phyloP scores from a whole-genome alignment of 805 yeast genomes.

The Citeromyces nyonsensis region DNA sequence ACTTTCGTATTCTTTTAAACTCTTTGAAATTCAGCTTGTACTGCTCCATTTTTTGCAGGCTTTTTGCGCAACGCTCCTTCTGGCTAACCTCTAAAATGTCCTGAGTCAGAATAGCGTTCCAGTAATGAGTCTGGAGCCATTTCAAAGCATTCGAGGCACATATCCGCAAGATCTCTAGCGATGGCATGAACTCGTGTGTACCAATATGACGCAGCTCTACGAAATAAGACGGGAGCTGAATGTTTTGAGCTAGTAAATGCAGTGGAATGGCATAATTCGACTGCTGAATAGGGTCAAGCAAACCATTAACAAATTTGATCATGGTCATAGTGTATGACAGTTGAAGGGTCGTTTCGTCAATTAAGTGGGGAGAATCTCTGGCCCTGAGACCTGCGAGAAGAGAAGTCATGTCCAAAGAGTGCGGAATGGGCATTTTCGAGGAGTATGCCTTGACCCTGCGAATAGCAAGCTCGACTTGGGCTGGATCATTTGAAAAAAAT shows the following conservation, averaged over 20 bases:
- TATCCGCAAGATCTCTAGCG: conserved; percentile 49
- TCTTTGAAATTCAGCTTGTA: conserved; percentile 23
- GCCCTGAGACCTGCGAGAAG: conserved; percentile 23
- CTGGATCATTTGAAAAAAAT: conserved; percentile 25
- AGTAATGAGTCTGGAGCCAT: conserved; percentile 67
- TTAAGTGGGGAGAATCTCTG: not conserved
- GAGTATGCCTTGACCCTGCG: conserved; percentile 33
- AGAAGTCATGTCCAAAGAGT: conserved; percentile 54
- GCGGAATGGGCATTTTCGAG: conserved; percentile 55
- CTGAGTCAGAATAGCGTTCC: conserved; percentile 28
- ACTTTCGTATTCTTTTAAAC: conserved; percentile 33
- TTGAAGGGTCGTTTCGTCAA: conserved; percentile 22
- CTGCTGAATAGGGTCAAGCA: conserved; percentile 77
- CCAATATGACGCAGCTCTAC: conserved; percentile 86
- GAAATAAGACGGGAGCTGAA: conserved; percentile 62
- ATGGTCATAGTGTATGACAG: conserved; percentile 58
- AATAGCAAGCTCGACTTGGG: conserved; percentile 23
- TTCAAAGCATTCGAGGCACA: conserved; percentile 43
- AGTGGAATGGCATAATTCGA: conserved; percentile 67
- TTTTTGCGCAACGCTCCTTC: conserved; percentile 4
- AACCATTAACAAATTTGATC: conserved; percentile 80
- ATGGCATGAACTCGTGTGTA: conserved; percentile 79
- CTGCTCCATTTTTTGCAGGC: conserved; percentile 2
- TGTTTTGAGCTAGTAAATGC: conserved; percentile 51
- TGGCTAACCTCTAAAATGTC: conserved; percentile 2